Conservation (phyloP, 148 eudicot genomes). For the Diospyros kaki region DNA sequence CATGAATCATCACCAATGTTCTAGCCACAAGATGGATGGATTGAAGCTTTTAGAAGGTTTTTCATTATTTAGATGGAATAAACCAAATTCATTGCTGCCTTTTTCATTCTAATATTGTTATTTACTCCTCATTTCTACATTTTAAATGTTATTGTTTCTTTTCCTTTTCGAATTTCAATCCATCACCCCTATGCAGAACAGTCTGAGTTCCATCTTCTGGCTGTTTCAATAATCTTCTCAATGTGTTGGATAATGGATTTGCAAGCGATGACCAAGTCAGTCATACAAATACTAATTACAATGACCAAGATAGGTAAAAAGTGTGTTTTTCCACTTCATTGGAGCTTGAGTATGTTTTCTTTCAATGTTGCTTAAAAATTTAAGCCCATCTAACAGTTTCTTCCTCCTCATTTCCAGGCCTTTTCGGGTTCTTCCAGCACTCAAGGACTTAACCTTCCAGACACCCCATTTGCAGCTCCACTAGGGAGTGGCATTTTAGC, state of each 20-base stretch:
- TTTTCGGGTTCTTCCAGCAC: slow-evolving; percentile 22
- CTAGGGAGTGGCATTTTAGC: slow-evolving; percentile 27
- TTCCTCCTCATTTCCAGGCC: not conserved
- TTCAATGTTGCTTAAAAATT: too few relatives aligned
- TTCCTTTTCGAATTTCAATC: not conserved
- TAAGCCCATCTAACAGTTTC: too few relatives aligned
- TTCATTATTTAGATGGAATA: too few relatives aligned
- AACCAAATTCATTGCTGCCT: too few relatives aligned
- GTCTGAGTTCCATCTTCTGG: slow-evolving; percentile 25
- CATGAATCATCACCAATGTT: slow-evolving; percentile 7
- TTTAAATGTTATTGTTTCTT: too few relatives aligned
- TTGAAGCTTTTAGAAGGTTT: slow-evolving; percentile 31
- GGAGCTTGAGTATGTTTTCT: not conserved
- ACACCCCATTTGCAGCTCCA: slow-evolving; percentile 37
- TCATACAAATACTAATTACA: slow-evolving; percentile 20
- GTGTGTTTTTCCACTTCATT: not conserved
- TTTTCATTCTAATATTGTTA: not conserved
- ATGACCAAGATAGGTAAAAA: slow-evolving; percentile 35
- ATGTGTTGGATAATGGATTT: slow-evolving; percentile 32
- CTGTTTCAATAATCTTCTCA: slow-evolving; percentile 24
- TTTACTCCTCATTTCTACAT: not conserved
- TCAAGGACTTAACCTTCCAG: slow-evolving; percentile 41
- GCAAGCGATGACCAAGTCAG: slow-evolving; percentile 23
- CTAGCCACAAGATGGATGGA: slow-evolving; percentile 27
- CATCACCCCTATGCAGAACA: slow-evolving; percentile 26